Conservation (phyloP, 495 filamentous ascomycete species). For the Amphirosellinia nigrospora region DNA sequence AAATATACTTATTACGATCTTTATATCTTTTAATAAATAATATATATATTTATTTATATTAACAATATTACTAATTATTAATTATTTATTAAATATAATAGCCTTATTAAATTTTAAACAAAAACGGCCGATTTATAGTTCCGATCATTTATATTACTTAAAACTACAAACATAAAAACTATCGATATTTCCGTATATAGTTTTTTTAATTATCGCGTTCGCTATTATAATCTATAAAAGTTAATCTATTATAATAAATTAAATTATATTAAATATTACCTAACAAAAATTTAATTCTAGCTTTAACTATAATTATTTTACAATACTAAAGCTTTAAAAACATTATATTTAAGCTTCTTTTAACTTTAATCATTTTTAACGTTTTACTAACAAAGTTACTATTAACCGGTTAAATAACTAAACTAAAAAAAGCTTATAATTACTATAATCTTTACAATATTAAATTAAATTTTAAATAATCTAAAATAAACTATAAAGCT, state of each 20-base stretch:
- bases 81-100: not conserved
- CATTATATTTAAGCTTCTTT: not conserved
- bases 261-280: not conserved
- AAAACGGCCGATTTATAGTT: not conserved
- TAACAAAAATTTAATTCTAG: not conserved
- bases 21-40: not conserved
- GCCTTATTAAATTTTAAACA: not conserved
- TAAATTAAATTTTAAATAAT: too few species aligned
- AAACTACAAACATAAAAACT: too few species aligned
- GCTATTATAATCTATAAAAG: not conserved
- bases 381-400: not conserved
- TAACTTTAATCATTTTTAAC: conserved; percentile 5
- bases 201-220: not conserved
- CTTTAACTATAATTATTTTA: conserved; percentile 5
- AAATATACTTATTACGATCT: not conserved
- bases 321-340: conserved; percentile 3
- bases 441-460: not conserved
- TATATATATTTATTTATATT: not conserved
- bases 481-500: too few species aligned
- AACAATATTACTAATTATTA: too few species aligned
- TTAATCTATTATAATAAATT: conserved; percentile 1
- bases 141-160: not conserved
- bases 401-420: not conserved
- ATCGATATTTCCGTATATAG: not conserved
- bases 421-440: conserved; percentile 4